Conservation (phyloP, 768 basidiomycete species). For the Lentinula edodes region DNA sequence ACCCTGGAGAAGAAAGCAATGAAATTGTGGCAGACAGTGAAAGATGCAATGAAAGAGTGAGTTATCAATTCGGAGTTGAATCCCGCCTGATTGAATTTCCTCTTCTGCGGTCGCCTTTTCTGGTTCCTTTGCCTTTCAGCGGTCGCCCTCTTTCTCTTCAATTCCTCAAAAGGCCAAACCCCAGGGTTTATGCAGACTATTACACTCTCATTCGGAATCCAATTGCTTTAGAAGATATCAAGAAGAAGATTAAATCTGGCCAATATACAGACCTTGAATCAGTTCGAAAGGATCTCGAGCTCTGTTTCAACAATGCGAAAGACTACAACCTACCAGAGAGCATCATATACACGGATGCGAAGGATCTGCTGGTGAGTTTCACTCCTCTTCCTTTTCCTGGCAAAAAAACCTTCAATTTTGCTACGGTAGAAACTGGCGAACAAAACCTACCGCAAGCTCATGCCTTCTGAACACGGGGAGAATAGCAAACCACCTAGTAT, state of each 20-base stretch:
- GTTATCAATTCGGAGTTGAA: constrained; percentile 36
- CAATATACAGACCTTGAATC: constrained; percentile 59
- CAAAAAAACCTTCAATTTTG: neutral
- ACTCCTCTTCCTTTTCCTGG: neutral
- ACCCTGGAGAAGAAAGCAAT: constrained; percentile 60
- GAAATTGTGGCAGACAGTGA: constrained; percentile 72
- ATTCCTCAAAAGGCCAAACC: constrained; percentile 67
- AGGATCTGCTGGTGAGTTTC: constrained; percentile 63
- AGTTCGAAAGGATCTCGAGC: constrained; percentile 67
- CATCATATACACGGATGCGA: constrained; percentile 77
- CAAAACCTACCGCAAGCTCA: constrained; percentile 43
- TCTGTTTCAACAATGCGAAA: constrained; percentile 78
- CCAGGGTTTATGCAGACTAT: constrained; percentile 81
- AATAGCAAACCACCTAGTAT: constrained; percentile 52
- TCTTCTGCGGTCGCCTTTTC: constrained; percentile 16
- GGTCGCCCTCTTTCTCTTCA: constrained; percentile 57
- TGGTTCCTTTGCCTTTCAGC: constrained; percentile 34
- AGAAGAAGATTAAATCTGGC: constrained; percentile 60
- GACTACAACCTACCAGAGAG: constrained; percentile 79
- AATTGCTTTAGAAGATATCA: constrained; percentile 87
- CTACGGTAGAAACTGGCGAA: constrained; percentile 41
- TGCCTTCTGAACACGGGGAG: constrained; percentile 35
- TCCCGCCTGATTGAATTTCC: constrained; percentile 13
- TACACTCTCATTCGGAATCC: constrained; percentile 75
- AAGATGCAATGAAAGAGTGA: constrained; percentile 84